Conservation (phyloP, 2,329 filamentous ascomycete genomes). For the Scedosporium apiospermum region DNA sequence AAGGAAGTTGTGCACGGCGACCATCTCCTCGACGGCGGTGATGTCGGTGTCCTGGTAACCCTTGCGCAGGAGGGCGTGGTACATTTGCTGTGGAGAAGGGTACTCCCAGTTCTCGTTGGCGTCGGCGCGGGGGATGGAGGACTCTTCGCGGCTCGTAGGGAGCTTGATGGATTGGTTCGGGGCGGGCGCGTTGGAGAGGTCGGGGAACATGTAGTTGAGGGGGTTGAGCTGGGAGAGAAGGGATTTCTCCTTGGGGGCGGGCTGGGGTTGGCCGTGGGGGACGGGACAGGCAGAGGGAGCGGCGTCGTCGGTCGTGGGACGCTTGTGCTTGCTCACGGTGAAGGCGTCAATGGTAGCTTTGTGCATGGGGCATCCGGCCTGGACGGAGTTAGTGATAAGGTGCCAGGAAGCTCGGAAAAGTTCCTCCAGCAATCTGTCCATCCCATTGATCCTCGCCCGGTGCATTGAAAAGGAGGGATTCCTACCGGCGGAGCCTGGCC, state of each 20-base stretch:
- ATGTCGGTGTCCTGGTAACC: conserved; percentile 91
- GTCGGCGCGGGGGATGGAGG: conserved; percentile 83
- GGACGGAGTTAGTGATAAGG: not conserved
- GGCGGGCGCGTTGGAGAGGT: conserved; percentile 71
- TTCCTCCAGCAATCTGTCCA: too few species aligned
- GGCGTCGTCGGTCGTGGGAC: conserved; percentile 11
- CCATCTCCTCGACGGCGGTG: conserved; percentile 93
- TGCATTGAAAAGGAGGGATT: not conserved
- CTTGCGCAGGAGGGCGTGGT: conserved; percentile 93
- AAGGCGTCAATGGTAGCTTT: conserved; percentile 41
- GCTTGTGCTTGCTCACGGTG: conserved; percentile 13
- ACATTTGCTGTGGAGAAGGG: conserved; percentile 98
- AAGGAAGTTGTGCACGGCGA: conserved; percentile 93
- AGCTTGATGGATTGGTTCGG: conserved; percentile 63
- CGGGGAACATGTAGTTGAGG: conserved; percentile 92
- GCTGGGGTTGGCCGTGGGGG: conserved; percentile 25
- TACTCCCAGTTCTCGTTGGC: conserved; percentile 87
- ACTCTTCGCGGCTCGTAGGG: conserved; percentile 71
- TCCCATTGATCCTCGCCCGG: too few species aligned
- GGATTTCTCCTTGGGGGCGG: conserved; percentile 28
- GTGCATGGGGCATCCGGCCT: conserved; percentile 51
- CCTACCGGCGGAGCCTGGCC: conserved; percentile 3
- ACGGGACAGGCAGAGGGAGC: conserved; percentile 34
- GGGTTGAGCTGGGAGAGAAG: conserved; percentile 50
- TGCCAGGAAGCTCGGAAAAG: too few species aligned